phyloP scores from a whole-genome alignment of 2,329 filamentous ascomycete species.

The Trichoderma afroharzianum region DNA sequence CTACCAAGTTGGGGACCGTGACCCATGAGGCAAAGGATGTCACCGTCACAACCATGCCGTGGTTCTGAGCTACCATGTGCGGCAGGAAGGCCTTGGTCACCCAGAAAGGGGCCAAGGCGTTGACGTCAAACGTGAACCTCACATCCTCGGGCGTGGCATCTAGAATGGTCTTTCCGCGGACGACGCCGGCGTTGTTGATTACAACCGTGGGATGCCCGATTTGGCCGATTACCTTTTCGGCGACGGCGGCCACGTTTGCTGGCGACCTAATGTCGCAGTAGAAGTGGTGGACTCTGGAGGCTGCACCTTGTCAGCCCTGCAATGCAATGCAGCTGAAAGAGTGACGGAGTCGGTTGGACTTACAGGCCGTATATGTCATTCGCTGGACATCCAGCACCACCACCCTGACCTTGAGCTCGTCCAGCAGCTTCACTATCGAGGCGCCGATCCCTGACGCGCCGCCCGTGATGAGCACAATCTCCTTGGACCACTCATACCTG shows the following conservation, averaged over 20 bases:
- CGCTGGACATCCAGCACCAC: slow-evolving; percentile 68
- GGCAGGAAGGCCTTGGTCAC: slow-evolving; percentile 66
- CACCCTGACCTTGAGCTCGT: slow-evolving; percentile 61
- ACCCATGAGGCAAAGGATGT: slow-evolving; percentile 61
- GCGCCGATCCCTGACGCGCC: slow-evolving; percentile 72
- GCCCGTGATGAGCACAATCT: slow-evolving; percentile 71
- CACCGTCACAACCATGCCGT: slow-evolving; percentile 71
- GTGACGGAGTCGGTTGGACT: slow-evolving; percentile 22
- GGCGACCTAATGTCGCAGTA: slow-evolving; percentile 65
- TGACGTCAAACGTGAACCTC: slow-evolving; percentile 68
- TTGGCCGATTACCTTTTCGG: slow-evolving; percentile 48
- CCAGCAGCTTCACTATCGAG: slow-evolving; percentile 61
- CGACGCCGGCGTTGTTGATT: slow-evolving; percentile 69
- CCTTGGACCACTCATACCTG: slow-evolving; percentile 61
- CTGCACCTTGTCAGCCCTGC: slow-evolving; percentile 21
- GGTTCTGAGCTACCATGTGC: slow-evolving; percentile 57
- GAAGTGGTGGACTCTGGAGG: slow-evolving; percentile 61
- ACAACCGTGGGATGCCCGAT: slow-evolving; percentile 66
- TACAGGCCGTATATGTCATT: slow-evolving; percentile 51
- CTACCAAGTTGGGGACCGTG: slow-evolving; percentile 59
- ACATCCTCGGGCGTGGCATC: slow-evolving; percentile 54
- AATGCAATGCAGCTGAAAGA: slow-evolving; percentile 6
- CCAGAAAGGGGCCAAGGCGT: slow-evolving; percentile 65
- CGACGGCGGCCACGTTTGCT: slow-evolving; percentile 48
- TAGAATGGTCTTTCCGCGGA: slow-evolving; percentile 59